phyloP scores from a whole-genome alignment of 345 rosid species.

The Boechera stricta region DNA sequence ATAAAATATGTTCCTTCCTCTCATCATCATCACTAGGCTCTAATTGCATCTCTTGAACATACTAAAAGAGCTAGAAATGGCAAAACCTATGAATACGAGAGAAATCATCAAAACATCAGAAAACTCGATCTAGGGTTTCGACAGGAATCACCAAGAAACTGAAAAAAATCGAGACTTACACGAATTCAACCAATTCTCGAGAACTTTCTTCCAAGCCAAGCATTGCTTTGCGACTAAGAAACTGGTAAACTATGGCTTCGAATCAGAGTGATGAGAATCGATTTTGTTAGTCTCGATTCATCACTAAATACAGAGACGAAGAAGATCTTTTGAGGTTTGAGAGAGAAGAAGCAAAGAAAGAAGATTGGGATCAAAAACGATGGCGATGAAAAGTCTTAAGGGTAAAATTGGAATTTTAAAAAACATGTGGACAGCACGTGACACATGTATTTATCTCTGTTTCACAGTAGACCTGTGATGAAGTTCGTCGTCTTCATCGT shows the following conservation, averaged over 20 bases:
- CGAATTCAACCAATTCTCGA: conserved; percentile 34
- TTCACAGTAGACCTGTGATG: conserved; percentile 4
- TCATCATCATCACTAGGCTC: conserved; percentile 75
- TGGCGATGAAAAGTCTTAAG: conserved; percentile 34
- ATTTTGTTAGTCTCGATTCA: conserved; percentile 17
- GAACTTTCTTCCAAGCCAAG: conserved; percentile 23
- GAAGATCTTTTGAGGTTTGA: conserved; percentile 22
- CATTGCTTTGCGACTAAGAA: conserved; percentile 36
- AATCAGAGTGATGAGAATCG: background rate
- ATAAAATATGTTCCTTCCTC: conserved; percentile 66
- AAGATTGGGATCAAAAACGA: conserved; percentile 24
- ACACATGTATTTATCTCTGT: background rate
- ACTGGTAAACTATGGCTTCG: background rate
- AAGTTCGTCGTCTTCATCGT: conserved; percentile 19
- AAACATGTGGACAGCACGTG: conserved; percentile 16
- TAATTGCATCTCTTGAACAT: conserved; percentile 77
- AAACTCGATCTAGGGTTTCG: conserved; percentile 19
- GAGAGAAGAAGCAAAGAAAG: background rate
- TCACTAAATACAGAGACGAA: conserved; percentile 32
- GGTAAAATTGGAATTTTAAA: background rate
- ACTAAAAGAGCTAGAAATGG: conserved; percentile 41
- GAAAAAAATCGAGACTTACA: conserved; percentile 13
- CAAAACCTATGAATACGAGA: background rate
- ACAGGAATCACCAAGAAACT: background rate
- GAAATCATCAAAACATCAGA: background rate